Conservation (phyloP, 129 eudicot species). For the Arctium minus region DNA sequence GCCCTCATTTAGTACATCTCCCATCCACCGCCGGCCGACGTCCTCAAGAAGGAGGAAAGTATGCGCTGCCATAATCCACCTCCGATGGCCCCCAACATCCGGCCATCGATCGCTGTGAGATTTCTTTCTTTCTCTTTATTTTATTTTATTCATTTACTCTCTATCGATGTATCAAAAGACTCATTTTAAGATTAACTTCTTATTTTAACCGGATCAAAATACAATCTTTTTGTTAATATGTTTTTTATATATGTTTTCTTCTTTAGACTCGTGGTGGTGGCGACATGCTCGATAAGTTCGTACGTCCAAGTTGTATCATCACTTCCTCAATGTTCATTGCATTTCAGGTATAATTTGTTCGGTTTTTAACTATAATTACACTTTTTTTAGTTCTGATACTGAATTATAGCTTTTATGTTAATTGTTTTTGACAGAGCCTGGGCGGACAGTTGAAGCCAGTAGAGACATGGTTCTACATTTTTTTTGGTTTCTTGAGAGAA, state of each 20-base stretch:
- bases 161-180: neutral
- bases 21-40: neutral
- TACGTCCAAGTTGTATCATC: neutral
- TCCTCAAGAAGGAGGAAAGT: neutral
- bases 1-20: neutral
- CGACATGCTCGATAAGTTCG: neutral
- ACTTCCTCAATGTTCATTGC: neutral
- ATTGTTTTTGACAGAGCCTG: neutral
- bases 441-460: too few species aligned
- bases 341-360: neutral
- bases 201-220: too few species aligned
- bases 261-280: neutral
- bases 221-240: neutral
- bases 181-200: neutral
- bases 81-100: neutral
- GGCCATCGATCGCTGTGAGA: neutral
- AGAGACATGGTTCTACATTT: too few species aligned
- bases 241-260: too few species aligned
- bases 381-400: too few species aligned
- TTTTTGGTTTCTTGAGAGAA: too few species aligned
- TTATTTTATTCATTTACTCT: too few species aligned
- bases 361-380: neutral
- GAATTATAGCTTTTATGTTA: too few species aligned
- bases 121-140: neutral
- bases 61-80: neutral